Percentiles rank a stretch among this genome's conserved stretches.
These are phyloP conservation scores for Thelonectria rubi DNA, from an alignment of 2,329 filamentous ascomycete genomes.

Conservation along the genomic window DNA sequence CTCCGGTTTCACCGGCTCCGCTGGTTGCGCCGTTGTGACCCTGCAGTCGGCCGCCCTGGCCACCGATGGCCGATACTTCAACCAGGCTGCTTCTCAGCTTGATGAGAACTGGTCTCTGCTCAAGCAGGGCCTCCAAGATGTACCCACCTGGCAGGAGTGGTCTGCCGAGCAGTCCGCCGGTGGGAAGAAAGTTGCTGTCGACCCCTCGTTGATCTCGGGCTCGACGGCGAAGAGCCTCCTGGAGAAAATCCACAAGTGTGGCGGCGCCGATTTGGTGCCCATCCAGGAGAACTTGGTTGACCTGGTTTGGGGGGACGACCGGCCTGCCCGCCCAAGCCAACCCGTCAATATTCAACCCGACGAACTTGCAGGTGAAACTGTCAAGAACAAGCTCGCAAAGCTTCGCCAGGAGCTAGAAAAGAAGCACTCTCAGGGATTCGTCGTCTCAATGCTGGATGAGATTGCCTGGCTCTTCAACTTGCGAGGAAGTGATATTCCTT, in stretches of 20 bases:
- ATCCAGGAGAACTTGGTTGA: constrained; percentile 90
- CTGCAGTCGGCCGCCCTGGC: constrained; percentile 87
- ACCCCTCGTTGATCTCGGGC: constrained; percentile 84
- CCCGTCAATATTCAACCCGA: constrained; percentile 75
- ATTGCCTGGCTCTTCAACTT: constrained; percentile 99
- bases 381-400: constrained; percentile 83
- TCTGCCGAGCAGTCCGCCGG: constrained; percentile 84
- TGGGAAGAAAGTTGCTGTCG: constrained; percentile 89
- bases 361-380: constrained; percentile 83
- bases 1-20: constrained; percentile 93
- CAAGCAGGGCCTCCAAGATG: constrained; percentile 92
- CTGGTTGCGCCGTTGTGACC: constrained; percentile 90
- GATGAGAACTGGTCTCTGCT: constrained; percentile 91
- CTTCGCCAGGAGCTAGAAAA: constrained; percentile 91
- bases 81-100: constrained; percentile 90
- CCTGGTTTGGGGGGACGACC: constrained; percentile 79
- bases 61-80: constrained; percentile 98
- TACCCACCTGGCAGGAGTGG: constrained; percentile 99
- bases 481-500: constrained; percentile 92
- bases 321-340: constrained; percentile 79
- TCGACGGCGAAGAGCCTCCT: constrained; percentile 72
- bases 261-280: constrained; percentile 78
- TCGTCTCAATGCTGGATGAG: constrained; percentile 95
- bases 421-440: constrained; percentile 85
- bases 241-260: constrained; percentile 87